These are phyloP conservation scores for Penicillium olsonii DNA, from an alignment of 2,329 filamentous ascomycete species.

Conservation along the genomic window DNA sequence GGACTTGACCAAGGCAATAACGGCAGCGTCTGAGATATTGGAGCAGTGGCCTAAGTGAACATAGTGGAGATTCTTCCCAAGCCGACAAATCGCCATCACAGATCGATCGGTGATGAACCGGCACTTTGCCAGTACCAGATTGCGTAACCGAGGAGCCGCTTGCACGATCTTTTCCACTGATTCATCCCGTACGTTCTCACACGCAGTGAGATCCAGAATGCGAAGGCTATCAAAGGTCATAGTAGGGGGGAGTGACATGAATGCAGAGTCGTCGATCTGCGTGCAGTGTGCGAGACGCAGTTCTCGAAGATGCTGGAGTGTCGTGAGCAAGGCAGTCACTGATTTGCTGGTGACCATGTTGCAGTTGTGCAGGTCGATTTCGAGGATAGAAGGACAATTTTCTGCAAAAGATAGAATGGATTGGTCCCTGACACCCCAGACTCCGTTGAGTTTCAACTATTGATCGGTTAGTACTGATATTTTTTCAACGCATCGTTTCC, in stretches of 20 bases:
- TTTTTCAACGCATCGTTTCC: not conserved
- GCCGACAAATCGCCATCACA: constrained; percentile 79
- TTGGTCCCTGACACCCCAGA: constrained; percentile 77
- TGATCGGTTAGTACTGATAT: not conserved
- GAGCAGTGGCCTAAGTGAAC: constrained; percentile 93
- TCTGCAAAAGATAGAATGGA: constrained; percentile 83
- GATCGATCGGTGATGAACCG: constrained; percentile 86
- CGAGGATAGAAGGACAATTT: constrained; percentile 88
- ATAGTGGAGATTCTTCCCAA: constrained; percentile 96
- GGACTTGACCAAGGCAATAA: constrained; percentile 76
- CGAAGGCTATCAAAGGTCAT: constrained; percentile 79
- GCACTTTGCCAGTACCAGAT: constrained; percentile 93
- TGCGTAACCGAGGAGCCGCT: constrained; percentile 82
- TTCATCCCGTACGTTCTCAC: constrained; percentile 77
- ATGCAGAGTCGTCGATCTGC: constrained; percentile 83
- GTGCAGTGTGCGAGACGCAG: constrained; percentile 83
- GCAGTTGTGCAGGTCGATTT: constrained; percentile 93
- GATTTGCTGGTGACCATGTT: constrained; percentile 77
- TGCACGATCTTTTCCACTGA: constrained; percentile 86
- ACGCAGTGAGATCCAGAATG: constrained; percentile 91
- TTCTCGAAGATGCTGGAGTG: constrained; percentile 83
- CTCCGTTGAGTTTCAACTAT: constrained; percentile 92
- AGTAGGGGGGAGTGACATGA: constrained; percentile 68
- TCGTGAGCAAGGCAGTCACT: constrained; percentile 75
- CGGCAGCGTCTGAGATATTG: constrained; percentile 85